Conservation (phyloP, 1,139 yeast genomes). For the Eremothecium coryli region DNA sequence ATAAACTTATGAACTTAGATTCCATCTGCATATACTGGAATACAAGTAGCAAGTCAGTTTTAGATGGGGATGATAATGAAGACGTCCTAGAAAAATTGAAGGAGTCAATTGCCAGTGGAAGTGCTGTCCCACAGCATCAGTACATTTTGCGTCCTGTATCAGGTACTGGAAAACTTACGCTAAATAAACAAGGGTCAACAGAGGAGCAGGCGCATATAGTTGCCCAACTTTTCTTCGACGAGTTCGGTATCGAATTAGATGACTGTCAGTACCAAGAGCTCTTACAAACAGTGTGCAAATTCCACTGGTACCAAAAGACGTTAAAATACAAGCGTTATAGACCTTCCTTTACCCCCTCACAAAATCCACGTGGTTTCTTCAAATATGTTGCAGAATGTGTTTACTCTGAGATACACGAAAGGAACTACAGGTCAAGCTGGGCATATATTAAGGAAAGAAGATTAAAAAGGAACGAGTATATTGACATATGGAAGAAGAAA, state of each 20-base stretch:
- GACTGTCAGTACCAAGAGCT: conserved; percentile 78
- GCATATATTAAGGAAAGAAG: conserved; percentile 62
- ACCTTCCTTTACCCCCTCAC: conserved; percentile 51
- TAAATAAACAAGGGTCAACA: conserved; percentile 71
- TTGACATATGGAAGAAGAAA: conserved; percentile 59
- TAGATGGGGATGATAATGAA: conserved; percentile 38
- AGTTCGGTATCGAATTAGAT: conserved; percentile 76
- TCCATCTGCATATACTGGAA: conserved; percentile 81
- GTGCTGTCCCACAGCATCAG: conserved; percentile 38
- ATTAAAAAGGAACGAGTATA: conserved; percentile 61
- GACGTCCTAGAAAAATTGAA: conserved; percentile 39
- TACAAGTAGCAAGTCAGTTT: conserved; percentile 50
- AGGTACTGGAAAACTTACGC: conserved; percentile 74
- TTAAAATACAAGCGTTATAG: conserved; percentile 62
- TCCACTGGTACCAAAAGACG: conserved; percentile 71
- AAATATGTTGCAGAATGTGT: conserved; percentile 68
- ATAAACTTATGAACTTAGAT: conserved; percentile 68
- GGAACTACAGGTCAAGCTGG: conserved; percentile 84
- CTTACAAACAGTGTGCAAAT: conserved; percentile 70
- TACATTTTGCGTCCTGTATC: conserved; percentile 79
- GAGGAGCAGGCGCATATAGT: conserved; percentile 62
- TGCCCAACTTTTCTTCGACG: conserved; percentile 73
- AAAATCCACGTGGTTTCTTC: conserved; percentile 77
- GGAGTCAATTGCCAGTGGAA: conserved; percentile 29
- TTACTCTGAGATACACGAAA: conserved; percentile 69